Conservation (phyloP, 2,329 filamentous ascomycete species). For the Pestalotiopsis sp. region DNA sequence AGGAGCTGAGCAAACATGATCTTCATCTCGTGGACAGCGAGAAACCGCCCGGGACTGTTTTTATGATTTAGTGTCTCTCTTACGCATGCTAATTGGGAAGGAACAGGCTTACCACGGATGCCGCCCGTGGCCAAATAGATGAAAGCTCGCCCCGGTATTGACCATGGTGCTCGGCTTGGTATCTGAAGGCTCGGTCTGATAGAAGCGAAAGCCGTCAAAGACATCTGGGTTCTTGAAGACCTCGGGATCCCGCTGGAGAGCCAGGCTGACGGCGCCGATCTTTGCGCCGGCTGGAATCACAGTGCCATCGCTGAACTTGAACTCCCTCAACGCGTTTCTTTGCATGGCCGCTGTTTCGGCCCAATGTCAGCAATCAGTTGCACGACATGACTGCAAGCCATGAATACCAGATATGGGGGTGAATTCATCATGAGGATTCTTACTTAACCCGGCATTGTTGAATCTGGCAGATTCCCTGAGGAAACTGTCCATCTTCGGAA, state of each 20-base stretch:
- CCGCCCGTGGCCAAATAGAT: constrained; percentile 14
- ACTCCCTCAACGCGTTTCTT: constrained; percentile 15
- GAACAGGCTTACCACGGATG: constrained; percentile 11
- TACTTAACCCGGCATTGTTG: constrained; percentile 15
- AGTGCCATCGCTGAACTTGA: constrained; percentile 15
- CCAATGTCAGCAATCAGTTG: neutral
- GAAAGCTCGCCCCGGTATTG: constrained; percentile 13
- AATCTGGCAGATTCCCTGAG: constrained; percentile 13
- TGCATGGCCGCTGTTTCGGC: constrained; percentile 13
- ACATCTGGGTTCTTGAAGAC: constrained; percentile 13
- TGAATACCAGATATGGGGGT: no score
- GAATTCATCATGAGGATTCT: neutral
- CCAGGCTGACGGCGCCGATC: constrained; percentile 10
- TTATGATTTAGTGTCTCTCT: neutral
- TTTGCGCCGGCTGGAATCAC: constrained; percentile 13
- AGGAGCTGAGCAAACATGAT: constrained; percentile 13
- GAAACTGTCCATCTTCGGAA: constrained; percentile 16
- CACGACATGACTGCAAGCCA: neutral
- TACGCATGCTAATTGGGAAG: neutral
- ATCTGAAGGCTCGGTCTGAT: constrained; percentile 1
- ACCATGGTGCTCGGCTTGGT: constrained; percentile 13
- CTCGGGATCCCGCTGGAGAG: constrained; percentile 12
- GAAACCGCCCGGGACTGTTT: constrained; percentile 12
- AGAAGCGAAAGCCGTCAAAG: constrained; percentile 16
- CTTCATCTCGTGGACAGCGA: constrained; percentile 16